Evolutionary conservation across 768 basidiomycete species (phyloP).

Genomic region (Trametes cingulata): DNA sequence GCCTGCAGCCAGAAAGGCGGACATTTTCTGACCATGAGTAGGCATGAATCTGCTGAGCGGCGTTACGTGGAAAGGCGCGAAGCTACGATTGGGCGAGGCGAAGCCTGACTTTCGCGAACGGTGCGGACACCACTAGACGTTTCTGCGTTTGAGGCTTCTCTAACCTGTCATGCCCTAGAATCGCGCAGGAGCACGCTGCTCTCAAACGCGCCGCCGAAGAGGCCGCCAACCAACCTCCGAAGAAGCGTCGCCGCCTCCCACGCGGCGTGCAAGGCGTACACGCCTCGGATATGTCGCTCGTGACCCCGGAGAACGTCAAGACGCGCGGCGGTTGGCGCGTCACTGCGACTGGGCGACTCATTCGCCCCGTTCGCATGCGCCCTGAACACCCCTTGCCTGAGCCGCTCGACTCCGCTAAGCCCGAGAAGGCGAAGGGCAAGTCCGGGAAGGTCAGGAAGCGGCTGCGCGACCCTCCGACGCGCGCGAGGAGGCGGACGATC

Average conservation of each 20-base stretch:
- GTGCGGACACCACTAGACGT: conserved; percentile 36
- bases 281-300: conserved; percentile 63
- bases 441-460: conserved; percentile 41
- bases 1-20: neutral
- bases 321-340: conserved; percentile 65
- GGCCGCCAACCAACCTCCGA: conserved; percentile 37
- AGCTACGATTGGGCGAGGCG: conserved; percentile 81
- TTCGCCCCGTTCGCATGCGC: conserved; percentile 69
- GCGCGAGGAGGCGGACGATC: conserved; percentile 65
- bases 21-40: no score
- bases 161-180: conserved; percentile 25
- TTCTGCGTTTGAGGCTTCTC: conserved; percentile 8
- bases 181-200: conserved; percentile 37
- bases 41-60: conserved; percentile 79
- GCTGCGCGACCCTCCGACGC: conserved; percentile 49
- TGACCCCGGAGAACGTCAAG: conserved; percentile 57
- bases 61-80: conserved; percentile 86
- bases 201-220: conserved; percentile 24
- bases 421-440: conserved; percentile 18
- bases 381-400: conserved; percentile 60
- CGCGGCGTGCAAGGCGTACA: conserved; percentile 42
- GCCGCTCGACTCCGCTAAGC: conserved; percentile 21
- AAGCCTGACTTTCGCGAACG: conserved; percentile 69
- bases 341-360: conserved; percentile 63
- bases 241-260: conserved; percentile 44